Evolutionary conservation across 176 grass and related monocot species (phyloP).

Genomic region (Saccharum spontaneum): DNA sequence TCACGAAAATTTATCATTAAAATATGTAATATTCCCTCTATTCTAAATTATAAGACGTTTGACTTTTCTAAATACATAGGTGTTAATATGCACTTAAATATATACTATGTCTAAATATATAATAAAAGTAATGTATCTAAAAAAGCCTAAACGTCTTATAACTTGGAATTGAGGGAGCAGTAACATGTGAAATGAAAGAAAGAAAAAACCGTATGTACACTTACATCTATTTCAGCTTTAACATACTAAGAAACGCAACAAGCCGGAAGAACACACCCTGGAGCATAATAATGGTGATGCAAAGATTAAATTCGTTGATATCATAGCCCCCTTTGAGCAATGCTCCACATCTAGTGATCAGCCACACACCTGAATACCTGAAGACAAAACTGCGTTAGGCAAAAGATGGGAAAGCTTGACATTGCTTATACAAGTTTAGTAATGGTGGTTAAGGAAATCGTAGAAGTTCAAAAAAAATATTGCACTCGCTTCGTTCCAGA

Average conservation of each 20-base stretch:
- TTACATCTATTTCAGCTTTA: slow-evolving; percentile 55
- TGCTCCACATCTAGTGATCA: slow-evolving; percentile 67
- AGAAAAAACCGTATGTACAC: background rate
- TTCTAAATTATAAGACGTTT: background rate
- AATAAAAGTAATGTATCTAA: background rate
- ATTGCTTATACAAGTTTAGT: background rate
- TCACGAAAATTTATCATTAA: background rate
- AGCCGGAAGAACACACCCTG: slow-evolving; percentile 68
- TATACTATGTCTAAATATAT: background rate
- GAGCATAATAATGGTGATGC: slow-evolving; percentile 60
- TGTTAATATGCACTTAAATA: background rate
- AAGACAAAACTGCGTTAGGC: slow-evolving; percentile 7
- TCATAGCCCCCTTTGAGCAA: slow-evolving; percentile 33
- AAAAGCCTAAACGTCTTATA: background rate
- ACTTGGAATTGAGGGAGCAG: background rate
- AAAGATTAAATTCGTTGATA: slow-evolving; percentile 58
- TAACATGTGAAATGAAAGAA: background rate
- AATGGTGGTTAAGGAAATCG: background rate
- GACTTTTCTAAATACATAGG: background rate
- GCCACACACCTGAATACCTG: slow-evolving; percentile 71
- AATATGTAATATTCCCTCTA: background rate
- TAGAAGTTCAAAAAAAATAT: background rate
- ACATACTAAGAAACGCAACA: slow-evolving; percentile 50
- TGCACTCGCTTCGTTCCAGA: background rate
- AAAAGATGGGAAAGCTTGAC: background rate